Evolutionary conservation across 2,329 filamentous ascomycete genomes (phyloP), one percentile per base, ranked within the genome.

Genomic region (Colletotrichum sp.): DNA sequence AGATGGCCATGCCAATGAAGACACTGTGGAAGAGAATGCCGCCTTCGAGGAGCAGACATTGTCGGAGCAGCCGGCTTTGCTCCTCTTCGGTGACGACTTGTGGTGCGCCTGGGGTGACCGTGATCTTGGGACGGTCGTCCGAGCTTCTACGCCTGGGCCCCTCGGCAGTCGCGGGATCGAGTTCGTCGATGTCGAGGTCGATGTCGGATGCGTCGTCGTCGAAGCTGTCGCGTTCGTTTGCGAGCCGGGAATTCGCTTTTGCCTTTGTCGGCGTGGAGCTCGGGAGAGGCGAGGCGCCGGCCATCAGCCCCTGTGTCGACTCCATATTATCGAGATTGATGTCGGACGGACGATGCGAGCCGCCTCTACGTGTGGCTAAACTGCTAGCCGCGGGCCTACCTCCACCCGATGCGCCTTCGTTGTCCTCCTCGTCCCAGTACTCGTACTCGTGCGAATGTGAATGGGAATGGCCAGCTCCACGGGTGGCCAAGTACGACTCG

Each of bases 1-100:
- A 95, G 34, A 97, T 89, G 6, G 95, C 94, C 94, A 96, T 96
- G 77, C 95, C 95, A 79, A 97, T 96, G 81, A 97, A 97, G 70
- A 97, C 89, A 80, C 92, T 94, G 86, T 97, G 95, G 82, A 96
- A 96, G 18, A 97, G 89, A 76, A 97, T 96, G 24, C 95, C 95
- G 1, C 94, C 94, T 84, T 96, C 95, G 4, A 97, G 90, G 28
- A 97, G 89, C 61, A 96, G 87, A 79, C 94, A 96, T 83, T 97
- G 95, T 12, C 96, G 86, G 79, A 96, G 89, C 78, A 93, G 89
- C 13, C 93, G 90, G 80, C 93, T 91, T 75, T 91, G 89, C 83
- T 93, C 88, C 81, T 94, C 89, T 64, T 90, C 82, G 48, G 83
- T 86, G 15, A 77, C 38, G 10, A 72, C 36, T 71, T 73, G 28